Evolutionary conservation across 2,329 filamentous ascomycete species (phyloP).

Genomic region (Pezicula carpinea): DNA sequence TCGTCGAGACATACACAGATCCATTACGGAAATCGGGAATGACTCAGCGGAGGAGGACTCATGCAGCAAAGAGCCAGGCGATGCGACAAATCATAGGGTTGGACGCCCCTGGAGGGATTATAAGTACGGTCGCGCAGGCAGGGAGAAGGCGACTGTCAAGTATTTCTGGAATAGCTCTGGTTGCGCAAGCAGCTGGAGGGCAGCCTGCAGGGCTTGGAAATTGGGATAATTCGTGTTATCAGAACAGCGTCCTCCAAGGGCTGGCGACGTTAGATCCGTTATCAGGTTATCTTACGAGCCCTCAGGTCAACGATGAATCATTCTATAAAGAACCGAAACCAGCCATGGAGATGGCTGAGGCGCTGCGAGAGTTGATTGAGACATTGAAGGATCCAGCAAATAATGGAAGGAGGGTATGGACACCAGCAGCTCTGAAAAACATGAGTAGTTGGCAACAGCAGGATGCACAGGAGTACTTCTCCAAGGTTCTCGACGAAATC

Average conservation of each 20-base stretch:
- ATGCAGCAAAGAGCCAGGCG: slow-evolving; percentile 59
- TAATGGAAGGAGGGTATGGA: slow-evolving; percentile 76
- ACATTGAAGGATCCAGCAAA: slow-evolving; percentile 66
- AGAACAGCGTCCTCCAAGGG: slow-evolving; percentile 90
- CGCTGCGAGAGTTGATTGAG: slow-evolving; percentile 53
- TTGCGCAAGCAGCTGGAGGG: slow-evolving; percentile 39
- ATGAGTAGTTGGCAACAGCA: slow-evolving; percentile 97
- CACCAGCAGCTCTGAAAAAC: slow-evolving; percentile 73
- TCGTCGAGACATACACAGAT: slow-evolving; percentile 40
- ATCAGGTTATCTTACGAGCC: slow-evolving; percentile 55
- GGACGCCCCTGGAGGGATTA: slow-evolving; percentile 46
- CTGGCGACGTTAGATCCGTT: slow-evolving; percentile 72
- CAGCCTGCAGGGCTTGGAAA: slow-evolving; percentile 74
- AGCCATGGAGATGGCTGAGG: slow-evolving; percentile 28
- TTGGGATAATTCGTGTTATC: slow-evolving; percentile 93
- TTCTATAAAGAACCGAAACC: slow-evolving; percentile 12
- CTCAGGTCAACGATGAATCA: slow-evolving; percentile 30
- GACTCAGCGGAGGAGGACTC: slow-evolving; percentile 32
- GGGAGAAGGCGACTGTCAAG: slow-evolving; percentile 51
- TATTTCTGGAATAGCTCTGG: slow-evolving; percentile 31
- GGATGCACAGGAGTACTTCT: slow-evolving; percentile 96
- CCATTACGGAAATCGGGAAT: slow-evolving; percentile 36
- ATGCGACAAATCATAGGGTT: slow-evolving; percentile 60
- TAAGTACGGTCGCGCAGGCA: slow-evolving; percentile 53
- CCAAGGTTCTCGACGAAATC: slow-evolving; percentile 79